Evolutionary conservation across 1,139 yeast genomes (phyloP).

Genomic region (Saccharomyces hybrid): DNA sequence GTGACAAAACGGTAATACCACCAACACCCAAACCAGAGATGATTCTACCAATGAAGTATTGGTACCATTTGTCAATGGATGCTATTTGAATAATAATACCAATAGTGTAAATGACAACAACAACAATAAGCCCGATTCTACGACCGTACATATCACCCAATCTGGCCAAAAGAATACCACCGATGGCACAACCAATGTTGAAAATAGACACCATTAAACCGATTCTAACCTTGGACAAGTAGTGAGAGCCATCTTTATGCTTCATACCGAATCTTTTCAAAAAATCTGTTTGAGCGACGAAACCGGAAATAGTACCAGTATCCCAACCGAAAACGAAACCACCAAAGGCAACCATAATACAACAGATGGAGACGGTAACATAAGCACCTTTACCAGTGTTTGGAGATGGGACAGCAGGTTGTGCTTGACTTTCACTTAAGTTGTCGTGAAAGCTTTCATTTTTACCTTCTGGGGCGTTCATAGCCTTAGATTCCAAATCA

Average conservation of each 20-base stretch:
- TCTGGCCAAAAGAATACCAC: slow-evolving; percentile 48
- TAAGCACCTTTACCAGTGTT: slow-evolving; percentile 6
- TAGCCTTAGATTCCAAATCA: slow-evolving; percentile 6
- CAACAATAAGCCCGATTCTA: slow-evolving; percentile 47
- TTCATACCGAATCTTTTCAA: slow-evolving; percentile 42
- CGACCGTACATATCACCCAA: slow-evolving; percentile 55
- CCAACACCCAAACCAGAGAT: slow-evolving; percentile 60
- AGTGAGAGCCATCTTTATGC: slow-evolving; percentile 28
- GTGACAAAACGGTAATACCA: slow-evolving; percentile 51
- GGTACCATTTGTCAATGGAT: slow-evolving; percentile 44
- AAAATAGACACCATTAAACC: slow-evolving; percentile 59
- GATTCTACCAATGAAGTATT: slow-evolving; percentile 52
- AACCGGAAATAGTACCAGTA: slow-evolving; percentile 73
- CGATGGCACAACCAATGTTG: slow-evolving; percentile 63
- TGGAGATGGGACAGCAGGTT: slow-evolving; percentile 1
- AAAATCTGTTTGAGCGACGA: slow-evolving; percentile 63
- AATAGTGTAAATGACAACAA: slow-evolving; percentile 49
- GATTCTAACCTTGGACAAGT: slow-evolving; percentile 46
- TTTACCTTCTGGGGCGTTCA: slow-evolving; percentile 3
- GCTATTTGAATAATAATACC: slow-evolving; percentile 59
- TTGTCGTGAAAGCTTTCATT: slow-evolving; percentile 1
- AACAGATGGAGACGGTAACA: slow-evolving; percentile 36
- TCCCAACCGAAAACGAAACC: slow-evolving; percentile 69
- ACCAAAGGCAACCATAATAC: slow-evolving; percentile 53
- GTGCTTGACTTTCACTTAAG: slow-evolving; percentile 1